Conservation (phyloP, 495 filamentous ascomycete species). For the Hypomontagnella submonticulosa region DNA sequence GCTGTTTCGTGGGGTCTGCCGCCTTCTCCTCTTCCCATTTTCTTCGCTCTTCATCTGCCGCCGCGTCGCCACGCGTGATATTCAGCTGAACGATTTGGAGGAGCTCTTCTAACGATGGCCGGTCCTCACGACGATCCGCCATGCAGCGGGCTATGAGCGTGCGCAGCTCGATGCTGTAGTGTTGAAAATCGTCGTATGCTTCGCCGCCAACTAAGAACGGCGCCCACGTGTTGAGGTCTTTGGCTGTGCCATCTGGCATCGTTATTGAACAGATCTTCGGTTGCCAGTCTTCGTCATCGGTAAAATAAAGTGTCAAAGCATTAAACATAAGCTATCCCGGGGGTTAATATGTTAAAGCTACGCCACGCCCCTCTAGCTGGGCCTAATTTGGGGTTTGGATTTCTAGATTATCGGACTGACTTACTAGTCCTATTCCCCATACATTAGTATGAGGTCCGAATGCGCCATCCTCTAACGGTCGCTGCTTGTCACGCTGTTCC, state of each 20-base stretch:
- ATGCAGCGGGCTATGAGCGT: conserved; percentile 40
- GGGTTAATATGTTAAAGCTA: conserved; percentile 1
- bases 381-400: background rate
- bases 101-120: conserved; percentile 20
- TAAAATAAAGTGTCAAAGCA: conserved; percentile 18
- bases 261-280: conserved; percentile 12
- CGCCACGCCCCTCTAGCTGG: too few relatives aligned
- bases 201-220: conserved; percentile 27
- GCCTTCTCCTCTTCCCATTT: conserved; percentile 4
- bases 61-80: conserved; percentile 16
- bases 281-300: conserved; percentile 34
- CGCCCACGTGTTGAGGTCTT: conserved; percentile 28
- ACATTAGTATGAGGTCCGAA: conserved; percentile 39
- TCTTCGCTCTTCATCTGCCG: conserved; percentile 5
- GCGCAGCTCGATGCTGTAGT: conserved; percentile 13
- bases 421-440: conserved; percentile 31
- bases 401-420: background rate
- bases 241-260: conserved; percentile 28
- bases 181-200: conserved; percentile 9
- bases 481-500: conserved; percentile 28
- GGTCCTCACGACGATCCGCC: conserved; percentile 23
- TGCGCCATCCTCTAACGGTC: conserved; percentile 2
- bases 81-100: conserved; percentile 8
- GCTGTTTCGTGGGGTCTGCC: background rate
- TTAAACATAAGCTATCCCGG: conserved; percentile 34